Evolutionary conservation across 345 rosid species (phyloP).

Genomic region (Capsella bursapastoris): DNA sequence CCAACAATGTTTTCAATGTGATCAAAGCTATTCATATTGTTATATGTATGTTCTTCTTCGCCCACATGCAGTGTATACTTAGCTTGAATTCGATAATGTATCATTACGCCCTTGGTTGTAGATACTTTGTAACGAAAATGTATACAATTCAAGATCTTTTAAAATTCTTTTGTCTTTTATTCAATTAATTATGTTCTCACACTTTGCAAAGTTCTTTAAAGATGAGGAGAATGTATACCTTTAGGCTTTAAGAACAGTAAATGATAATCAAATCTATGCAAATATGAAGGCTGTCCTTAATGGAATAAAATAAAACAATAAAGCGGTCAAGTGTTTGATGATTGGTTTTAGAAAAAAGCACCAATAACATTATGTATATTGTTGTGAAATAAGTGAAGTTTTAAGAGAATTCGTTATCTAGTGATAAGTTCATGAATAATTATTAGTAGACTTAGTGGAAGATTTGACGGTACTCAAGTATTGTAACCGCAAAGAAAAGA

Average conservation of each 20-base stretch:
- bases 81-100: too few relatives aligned
- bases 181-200: neutral
- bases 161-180: neutral
- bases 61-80: neutral
- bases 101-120: too few relatives aligned
- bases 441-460: conserved; percentile 5
- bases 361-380: neutral
- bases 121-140: neutral
- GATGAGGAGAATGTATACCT: conserved; percentile 33
- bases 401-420: neutral
- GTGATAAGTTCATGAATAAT: conserved; percentile 8
- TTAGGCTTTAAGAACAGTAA: conserved; percentile 40
- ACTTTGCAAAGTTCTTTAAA: conserved; percentile 21
- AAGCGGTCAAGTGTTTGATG: conserved; percentile 38
- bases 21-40: neutral
- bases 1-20: neutral
- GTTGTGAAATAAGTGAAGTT: neutral
- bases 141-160: neutral
- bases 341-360: conserved; percentile 34
- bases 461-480: conserved; percentile 5
- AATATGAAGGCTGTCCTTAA: conserved; percentile 27
- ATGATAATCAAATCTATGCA: conserved; percentile 31
- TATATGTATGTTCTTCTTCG: neutral
- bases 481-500: conserved; percentile 18
- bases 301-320: conserved; percentile 3